Evolutionary conservation across 441 rosid genomes (phyloP), one percentile per base, ranked within the genome.

Genomic region (Corymbia citriodora): DNA sequence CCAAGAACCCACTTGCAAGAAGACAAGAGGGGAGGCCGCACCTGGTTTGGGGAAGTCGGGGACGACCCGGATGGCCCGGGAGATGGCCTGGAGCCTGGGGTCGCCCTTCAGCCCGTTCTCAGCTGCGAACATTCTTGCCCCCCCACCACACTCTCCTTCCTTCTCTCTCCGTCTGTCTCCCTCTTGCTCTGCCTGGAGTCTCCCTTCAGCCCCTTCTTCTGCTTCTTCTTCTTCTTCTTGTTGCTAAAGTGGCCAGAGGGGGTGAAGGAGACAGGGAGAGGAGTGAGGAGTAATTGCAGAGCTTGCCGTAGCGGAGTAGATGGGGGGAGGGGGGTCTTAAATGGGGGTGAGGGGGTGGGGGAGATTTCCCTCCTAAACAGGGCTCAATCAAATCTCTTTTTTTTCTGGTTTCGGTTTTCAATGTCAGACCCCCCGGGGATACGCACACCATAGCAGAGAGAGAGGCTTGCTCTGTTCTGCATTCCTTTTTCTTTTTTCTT

Each of bases 31-130:
- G 65, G 31, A 40, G 25, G 36, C 25, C 21, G 63, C 61, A 97
- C 99, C 99, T 92, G 94, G 96, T 89, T 96, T 96, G 31, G 99
- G 99, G 92, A 97, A 96, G 96, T 96, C 94, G 89, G 99, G 99
- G 89, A 97, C 96, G 89, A 97, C 99, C 91, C 99, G 91, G 50
- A 97, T 97, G 92, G 99, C 96, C 87, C 96, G 93, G 21, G 97
- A 96, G 92, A 97, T 97, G 92, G 93, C 97, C 85, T 94, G 91
- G 63, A 96, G 92, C 92, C 98, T 94, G 12, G 97, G 98, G 94
- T 96, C 98, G 88, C 96, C 97, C 89, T 92, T 95, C 79, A 96
- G 95, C 25, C 98, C 99, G 86, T 95, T 94, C 94, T 95, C 97
- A 36, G 96, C 95, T 40, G 96, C 95, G 92, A 94, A 94, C 96